Evolutionary conservation across 2,329 filamentous ascomycete species (phyloP).

Genomic region (Coniochaeta hoffmannii): DNA sequence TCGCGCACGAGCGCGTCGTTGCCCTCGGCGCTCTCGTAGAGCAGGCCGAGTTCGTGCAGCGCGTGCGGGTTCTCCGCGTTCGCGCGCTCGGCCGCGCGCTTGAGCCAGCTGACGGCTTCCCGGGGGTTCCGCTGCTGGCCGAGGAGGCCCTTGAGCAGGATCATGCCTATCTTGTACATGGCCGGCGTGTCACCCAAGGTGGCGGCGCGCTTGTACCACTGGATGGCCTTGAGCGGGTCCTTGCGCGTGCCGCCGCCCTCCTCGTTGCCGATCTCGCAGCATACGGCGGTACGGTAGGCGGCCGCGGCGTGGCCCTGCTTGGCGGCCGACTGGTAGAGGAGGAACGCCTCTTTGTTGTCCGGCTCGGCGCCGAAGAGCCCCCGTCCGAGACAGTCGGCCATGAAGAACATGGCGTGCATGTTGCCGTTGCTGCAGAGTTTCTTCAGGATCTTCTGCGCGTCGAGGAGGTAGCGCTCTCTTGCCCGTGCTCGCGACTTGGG

Average conservation of each 20-base stretch:
- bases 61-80: slow-evolving; percentile 90
- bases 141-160: slow-evolving; percentile 86
- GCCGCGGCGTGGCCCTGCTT: slow-evolving; percentile 81
- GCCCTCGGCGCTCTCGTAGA: slow-evolving; percentile 56
- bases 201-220: slow-evolving; percentile 95
- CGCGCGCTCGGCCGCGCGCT: slow-evolving; percentile 81
- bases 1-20: slow-evolving; percentile 74
- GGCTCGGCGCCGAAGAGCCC: slow-evolving; percentile 70
- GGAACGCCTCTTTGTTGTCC: slow-evolving; percentile 89
- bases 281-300: slow-evolving; percentile 91
- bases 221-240: slow-evolving; percentile 88
- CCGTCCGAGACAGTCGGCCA: slow-evolving; percentile 83
- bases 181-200: slow-evolving; percentile 84
- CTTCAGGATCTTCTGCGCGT: slow-evolving; percentile 87
- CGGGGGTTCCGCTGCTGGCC: slow-evolving; percentile 75
- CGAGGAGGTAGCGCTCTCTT: slow-evolving; percentile 75
- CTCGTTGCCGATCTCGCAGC: slow-evolving; percentile 92
- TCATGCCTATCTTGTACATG: slow-evolving; percentile 99
- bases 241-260: slow-evolving; percentile 88
- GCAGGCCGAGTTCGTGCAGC: slow-evolving; percentile 73
- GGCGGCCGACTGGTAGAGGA: slow-evolving; percentile 85
- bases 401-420: slow-evolving; percentile 83
- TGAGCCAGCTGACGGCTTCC: slow-evolving; percentile 87
- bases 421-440: slow-evolving; percentile 71
- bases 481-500: slow-evolving; percentile 66